A percentile compares a stretch with the other conserved stretches of the same genome.
Evolutionary conservation across 2,329 filamentous ascomycete species (phyloP).

Genomic region (Pseudogymnoascus verrucosus): DNA sequence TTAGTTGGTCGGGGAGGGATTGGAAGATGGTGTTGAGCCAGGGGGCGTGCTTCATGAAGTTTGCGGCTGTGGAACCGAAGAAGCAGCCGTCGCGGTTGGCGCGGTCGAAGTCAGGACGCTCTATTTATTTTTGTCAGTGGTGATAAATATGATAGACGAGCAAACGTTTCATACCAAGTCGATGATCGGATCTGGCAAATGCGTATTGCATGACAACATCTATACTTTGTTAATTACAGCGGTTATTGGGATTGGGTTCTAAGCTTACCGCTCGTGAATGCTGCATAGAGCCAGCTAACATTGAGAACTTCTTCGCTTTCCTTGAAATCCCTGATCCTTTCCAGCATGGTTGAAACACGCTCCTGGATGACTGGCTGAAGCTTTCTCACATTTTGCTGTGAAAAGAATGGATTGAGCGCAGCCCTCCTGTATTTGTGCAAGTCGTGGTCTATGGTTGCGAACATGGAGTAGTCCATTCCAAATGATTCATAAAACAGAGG

Average conservation of each 20-base stretch:
- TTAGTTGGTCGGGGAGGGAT: neutral
- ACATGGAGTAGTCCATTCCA: slow-evolving; percentile 14
- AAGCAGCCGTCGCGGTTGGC: slow-evolving; percentile 16
- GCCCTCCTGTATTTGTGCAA: slow-evolving; percentile 16
- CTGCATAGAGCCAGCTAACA: slow-evolving; percentile 15
- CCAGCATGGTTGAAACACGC: slow-evolving; percentile 14
- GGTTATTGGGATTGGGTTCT: neutral
- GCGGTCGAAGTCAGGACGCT: slow-evolving; percentile 19
- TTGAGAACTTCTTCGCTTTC: slow-evolving; percentile 14
- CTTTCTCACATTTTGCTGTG: slow-evolving; percentile 13
- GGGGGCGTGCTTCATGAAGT: slow-evolving; percentile 19
- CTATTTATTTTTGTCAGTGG: neutral
- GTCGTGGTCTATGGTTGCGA: slow-evolving; percentile 18
- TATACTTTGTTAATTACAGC: slow-evolving; percentile 8
- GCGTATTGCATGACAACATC: slow-evolving; percentile 28
- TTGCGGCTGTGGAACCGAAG: slow-evolving; percentile 11
- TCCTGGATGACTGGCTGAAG: slow-evolving; percentile 18
- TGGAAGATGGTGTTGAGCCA: slow-evolving; percentile 12
- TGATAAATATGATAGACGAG: neutral
- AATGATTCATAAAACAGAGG: slow-evolving; percentile 11
- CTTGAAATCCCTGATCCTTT: slow-evolving; percentile 16
- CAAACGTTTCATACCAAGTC: slow-evolving; percentile 14
- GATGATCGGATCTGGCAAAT: slow-evolving; percentile 21
- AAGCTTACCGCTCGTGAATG: slow-evolving; percentile 15
- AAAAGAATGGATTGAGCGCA: slow-evolving; percentile 19